A percentile compares a stretch with the other conserved stretches of the same genome.
phyloP scores from a whole-genome alignment of 345 rosid species.

The Moricandia moricandioides region DNA sequence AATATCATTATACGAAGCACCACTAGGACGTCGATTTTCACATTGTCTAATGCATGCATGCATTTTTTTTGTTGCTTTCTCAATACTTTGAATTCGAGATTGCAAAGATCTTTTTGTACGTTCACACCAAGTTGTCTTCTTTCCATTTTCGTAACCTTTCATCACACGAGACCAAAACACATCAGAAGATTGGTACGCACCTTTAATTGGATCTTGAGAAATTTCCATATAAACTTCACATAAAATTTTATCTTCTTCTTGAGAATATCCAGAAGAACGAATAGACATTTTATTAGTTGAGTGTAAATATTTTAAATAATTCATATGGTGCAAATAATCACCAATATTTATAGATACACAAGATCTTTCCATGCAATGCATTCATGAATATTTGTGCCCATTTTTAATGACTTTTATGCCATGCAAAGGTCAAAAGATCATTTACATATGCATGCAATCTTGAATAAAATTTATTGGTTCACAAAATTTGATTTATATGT shows the following conservation, averaged over 20 bases:
- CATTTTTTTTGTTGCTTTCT: not conserved
- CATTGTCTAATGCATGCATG: not conserved
- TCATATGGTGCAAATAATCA: no score
- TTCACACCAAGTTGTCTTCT: not conserved
- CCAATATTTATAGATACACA: no score
- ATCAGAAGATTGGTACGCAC: not conserved
- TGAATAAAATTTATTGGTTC: no score
- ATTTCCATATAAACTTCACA: not conserved
- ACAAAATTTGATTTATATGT: no score
- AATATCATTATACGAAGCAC: not conserved
- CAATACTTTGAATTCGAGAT: not conserved
- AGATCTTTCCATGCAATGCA: no score
- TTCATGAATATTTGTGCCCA: no score
- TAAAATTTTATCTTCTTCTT: not conserved
- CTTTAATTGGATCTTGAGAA: not conserved
- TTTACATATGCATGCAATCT: no score
- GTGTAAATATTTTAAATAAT: not conserved
- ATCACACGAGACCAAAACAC: not conserved
- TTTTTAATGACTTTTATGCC: no score
- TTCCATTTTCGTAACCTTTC: not conserved
- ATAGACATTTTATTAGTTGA: not conserved
- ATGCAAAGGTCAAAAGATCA: no score
- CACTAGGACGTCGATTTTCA: not conserved
- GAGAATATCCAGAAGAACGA: no score
- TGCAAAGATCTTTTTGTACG: not conserved